Conservation (phyloP, 805 yeast genomes). For the Dipodascus albidus region DNA sequence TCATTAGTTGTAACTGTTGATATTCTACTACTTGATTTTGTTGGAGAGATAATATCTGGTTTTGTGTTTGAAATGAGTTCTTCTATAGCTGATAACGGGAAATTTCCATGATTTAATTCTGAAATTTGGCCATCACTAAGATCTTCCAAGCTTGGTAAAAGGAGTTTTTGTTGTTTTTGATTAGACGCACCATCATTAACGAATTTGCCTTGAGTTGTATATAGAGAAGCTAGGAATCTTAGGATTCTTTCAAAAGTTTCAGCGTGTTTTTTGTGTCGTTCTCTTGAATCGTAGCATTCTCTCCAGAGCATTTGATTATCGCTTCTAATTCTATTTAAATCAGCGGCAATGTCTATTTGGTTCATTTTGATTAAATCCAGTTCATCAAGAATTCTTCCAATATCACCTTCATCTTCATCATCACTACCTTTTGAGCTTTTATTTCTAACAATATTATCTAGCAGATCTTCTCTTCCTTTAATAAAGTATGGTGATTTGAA, state of each 20-base stretch:
- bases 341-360: conserved; percentile 75
- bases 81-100: conserved; percentile 1
- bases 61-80: conserved; percentile 9
- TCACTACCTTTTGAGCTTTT: conserved; percentile 32
- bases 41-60: neutral
- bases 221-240: conserved; percentile 75
- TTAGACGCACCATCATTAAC: conserved; percentile 20
- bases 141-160: conserved; percentile 14
- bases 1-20: neutral
- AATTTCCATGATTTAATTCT: neutral
- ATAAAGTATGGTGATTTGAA: conserved; percentile 76
- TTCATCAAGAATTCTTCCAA: conserved; percentile 50
- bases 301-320: conserved; percentile 91
- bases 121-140: neutral
- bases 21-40: neutral
- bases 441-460: conserved; percentile 79
- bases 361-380: conserved; percentile 64
- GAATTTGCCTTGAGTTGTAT: conserved; percentile 50
- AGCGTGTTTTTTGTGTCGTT: conserved; percentile 74
- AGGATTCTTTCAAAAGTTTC: conserved; percentile 81
- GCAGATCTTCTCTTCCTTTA: conserved; percentile 67
- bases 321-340: conserved; percentile 65
- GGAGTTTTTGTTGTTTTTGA: conserved; percentile 14
- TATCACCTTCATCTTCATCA: conserved; percentile 29
- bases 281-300: conserved; percentile 73